These are phyloP conservation scores for Macaranga tanarius DNA, from an alignment of 441 rosid genomes.

Conservation along the genomic window DNA sequence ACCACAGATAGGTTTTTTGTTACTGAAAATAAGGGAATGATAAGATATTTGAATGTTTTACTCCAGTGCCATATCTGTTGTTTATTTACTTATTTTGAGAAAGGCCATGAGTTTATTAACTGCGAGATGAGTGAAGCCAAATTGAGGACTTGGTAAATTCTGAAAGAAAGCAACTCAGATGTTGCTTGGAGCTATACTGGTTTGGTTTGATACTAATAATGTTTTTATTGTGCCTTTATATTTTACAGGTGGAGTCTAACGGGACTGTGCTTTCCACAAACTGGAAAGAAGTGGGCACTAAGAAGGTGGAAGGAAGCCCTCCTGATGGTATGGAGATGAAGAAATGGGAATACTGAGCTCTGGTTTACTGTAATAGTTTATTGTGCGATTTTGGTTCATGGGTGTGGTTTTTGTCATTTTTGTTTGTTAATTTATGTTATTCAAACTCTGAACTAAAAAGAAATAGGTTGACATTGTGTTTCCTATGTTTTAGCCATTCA, in stretches of 20 bases:
- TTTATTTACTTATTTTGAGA: no score
- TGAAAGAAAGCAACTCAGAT: background rate
- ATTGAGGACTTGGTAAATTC: background rate
- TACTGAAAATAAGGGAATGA: background rate
- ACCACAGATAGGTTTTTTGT: background rate
- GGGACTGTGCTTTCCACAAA: constrained; percentile 78
- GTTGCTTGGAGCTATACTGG: background rate
- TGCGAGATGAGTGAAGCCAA: background rate
- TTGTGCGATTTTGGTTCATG: constrained; percentile 2
- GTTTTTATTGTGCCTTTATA: background rate
- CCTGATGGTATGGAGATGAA: constrained; percentile 89
- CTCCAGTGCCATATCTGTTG: no score
- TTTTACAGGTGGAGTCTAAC: constrained; percentile 62
- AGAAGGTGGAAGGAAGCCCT: constrained; percentile 79
- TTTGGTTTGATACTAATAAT: background rate
- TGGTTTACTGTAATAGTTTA: background rate
- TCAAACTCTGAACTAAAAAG: background rate
- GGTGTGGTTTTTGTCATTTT: background rate
- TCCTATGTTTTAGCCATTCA: background rate
- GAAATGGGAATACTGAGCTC: constrained; percentile 63
- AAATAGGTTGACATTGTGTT: background rate
- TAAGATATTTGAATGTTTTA: no score
- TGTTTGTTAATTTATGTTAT: background rate
- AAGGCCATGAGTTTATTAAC: background rate
- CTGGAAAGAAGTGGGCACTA: constrained; percentile 82